A percentile compares a stretch with the other conserved stretches of the same genome.
Conservation (phyloP, 208 protist genomes). For the Wallacemonas rigidus region DNA sequence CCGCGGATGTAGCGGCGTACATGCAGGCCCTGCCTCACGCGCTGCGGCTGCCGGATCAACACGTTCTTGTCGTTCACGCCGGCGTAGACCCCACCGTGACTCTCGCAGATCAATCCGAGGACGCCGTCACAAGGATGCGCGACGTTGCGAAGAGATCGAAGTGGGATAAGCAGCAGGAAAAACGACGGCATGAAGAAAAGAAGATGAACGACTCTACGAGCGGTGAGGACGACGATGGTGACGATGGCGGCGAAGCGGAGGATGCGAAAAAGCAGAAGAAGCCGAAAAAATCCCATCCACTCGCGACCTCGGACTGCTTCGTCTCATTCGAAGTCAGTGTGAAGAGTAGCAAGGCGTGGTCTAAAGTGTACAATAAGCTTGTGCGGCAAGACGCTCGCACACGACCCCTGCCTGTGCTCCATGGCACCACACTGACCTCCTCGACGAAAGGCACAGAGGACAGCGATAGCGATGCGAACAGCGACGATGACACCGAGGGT, state of each 20-base stretch:
- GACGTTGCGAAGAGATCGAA: slow-evolving; percentile 32
- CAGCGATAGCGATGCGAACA: neutral
- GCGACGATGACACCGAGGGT: neutral
- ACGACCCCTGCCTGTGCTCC: slow-evolving; percentile 1
- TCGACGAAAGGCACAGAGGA: slow-evolving; percentile 3
- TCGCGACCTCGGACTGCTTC: slow-evolving; percentile 34
- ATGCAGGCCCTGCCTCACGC: slow-evolving; percentile 61
- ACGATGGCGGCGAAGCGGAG: neutral
- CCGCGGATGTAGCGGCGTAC: slow-evolving; percentile 58
- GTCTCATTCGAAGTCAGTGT: slow-evolving; percentile 34
- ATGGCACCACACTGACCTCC: slow-evolving; percentile 10
- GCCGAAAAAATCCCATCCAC: slow-evolving; percentile 19
- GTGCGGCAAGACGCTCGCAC: slow-evolving; percentile 19
- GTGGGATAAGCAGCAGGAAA: slow-evolving; percentile 16
- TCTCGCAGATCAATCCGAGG: slow-evolving; percentile 45
- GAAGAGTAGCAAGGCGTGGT: slow-evolving; percentile 42
- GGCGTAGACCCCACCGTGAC: slow-evolving; percentile 53
- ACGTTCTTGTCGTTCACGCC: slow-evolving; percentile 74
- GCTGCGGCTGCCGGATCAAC: slow-evolving; percentile 53
- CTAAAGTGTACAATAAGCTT: slow-evolving; percentile 42
- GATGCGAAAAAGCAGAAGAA: slow-evolving; percentile 2
- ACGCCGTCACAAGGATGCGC: slow-evolving; percentile 60
- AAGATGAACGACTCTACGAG: neutral
- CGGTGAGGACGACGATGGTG: neutral
- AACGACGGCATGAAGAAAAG: slow-evolving; percentile 12